Percentiles rank a stretch among this genome's conserved stretches.
Conservation (phyloP, 768 basidiomycete species). For the Pisolithus orientalis region DNA sequence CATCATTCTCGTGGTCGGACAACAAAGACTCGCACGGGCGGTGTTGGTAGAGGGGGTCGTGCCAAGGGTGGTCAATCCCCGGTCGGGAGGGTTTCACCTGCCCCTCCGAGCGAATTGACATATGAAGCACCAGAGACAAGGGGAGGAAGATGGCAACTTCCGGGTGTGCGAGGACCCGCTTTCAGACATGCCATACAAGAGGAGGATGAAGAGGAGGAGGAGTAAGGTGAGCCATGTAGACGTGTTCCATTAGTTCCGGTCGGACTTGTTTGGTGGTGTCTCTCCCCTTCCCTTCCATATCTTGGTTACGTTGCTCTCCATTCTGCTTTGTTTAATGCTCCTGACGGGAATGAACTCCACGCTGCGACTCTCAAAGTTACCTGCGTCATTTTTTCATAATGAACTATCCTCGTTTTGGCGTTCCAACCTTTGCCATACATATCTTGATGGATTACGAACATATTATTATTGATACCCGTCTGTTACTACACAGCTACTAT, state of each 20-base stretch:
- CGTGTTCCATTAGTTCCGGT: background rate
- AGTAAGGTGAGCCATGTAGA: constrained; percentile 24
- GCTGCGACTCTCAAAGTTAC: too few relatives aligned
- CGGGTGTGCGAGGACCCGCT: constrained; percentile 61
- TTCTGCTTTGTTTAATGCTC: background rate
- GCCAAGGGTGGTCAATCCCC: constrained; percentile 54
- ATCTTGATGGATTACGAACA: background rate
- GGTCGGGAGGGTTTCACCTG: constrained; percentile 52
- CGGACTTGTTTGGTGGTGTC: background rate
- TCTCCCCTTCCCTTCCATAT: background rate
- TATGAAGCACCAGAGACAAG: constrained; percentile 47
- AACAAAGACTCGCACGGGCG: constrained; percentile 24
- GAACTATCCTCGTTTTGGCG: background rate
- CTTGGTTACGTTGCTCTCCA: background rate
- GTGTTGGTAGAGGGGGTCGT: constrained; percentile 27
- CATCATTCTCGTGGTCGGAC: constrained; percentile 35
- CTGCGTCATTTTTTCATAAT: too few relatives aligned
- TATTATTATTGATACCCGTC: background rate
- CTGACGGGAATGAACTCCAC: too few relatives aligned
- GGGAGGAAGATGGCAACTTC: constrained; percentile 62
- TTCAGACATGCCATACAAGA: constrained; percentile 73
- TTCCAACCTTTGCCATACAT: background rate
- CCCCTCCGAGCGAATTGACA: constrained; percentile 41
- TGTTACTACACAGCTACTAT: background rate
- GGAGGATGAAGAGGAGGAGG: constrained; percentile 82